Evolutionary conservation across 208 protist genomes (phyloP).

Genomic region (Chromosphaera perkinsii): DNA sequence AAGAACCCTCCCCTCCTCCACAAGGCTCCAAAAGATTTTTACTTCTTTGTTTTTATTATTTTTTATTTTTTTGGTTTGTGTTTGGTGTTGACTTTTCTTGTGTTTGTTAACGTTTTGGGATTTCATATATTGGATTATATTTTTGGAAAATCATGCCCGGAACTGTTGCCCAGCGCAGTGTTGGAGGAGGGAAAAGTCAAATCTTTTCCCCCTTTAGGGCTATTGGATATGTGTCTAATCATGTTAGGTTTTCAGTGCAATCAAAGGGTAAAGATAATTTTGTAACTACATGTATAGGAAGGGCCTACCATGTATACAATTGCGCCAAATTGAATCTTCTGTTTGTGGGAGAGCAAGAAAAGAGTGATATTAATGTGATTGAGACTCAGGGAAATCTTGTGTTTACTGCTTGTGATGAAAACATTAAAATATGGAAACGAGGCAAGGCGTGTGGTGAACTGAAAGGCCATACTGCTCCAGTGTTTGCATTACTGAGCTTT

Average conservation of each 20-base stretch:
- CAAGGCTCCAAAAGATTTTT: no score
- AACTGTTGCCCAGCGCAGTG: no score
- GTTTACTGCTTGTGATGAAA: conserved; percentile 2
- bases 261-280: conserved; percentile 6
- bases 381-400: not conserved
- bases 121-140: no score
- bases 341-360: conserved; percentile 17
- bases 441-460: not conserved
- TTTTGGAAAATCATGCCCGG: no score
- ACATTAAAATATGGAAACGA: conserved; percentile 1
- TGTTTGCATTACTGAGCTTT: conserved; percentile 1
- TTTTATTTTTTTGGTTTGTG: no score
- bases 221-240: conserved; percentile 21
- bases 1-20: no score
- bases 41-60: no score
- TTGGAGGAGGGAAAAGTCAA: no score
- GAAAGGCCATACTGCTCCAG: not conserved
- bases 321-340: conserved; percentile 11
- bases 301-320: conserved; percentile 25
- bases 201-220: conserved; percentile 28
- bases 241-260: conserved; percentile 25
- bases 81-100: no score
- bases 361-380: not conserved
- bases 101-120: no score
- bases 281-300: conserved; percentile 25